These are phyloP conservation scores for Neurospora terricola DNA, from an alignment of 495 filamentous ascomycete species.

Conservation along the genomic window DNA sequence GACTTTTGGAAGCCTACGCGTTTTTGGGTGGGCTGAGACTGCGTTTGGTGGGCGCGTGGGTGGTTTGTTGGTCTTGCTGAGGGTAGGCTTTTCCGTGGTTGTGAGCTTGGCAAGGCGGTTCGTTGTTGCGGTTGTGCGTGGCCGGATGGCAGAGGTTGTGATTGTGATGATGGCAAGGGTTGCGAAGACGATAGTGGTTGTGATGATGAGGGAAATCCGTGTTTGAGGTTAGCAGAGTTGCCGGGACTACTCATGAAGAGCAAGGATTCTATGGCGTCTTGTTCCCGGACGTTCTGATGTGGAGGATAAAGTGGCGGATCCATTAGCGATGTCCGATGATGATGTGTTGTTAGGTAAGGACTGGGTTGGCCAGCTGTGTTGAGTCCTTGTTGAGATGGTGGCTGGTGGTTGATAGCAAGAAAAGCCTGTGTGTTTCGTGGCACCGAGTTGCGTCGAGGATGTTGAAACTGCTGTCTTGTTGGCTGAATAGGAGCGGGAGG, in stretches of 20 bases:
- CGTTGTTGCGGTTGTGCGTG: constrained; percentile 25
- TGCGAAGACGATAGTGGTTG: constrained; percentile 21
- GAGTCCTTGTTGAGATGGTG: constrained; percentile 22
- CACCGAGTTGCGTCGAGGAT: constrained; percentile 29
- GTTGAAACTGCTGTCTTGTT: constrained; percentile 12
- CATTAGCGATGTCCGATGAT: constrained; percentile 45
- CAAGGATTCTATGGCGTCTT: constrained; percentile 79
- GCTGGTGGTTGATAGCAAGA: constrained; percentile 27
- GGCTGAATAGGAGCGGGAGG: constrained; percentile 27
- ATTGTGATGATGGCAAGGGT: constrained; percentile 25
- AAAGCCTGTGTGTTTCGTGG: constrained; percentile 27
- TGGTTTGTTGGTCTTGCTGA: constrained; percentile 31
- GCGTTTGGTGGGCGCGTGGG: constrained; percentile 12
- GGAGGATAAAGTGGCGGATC: constrained; percentile 49
- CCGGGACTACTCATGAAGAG: constrained; percentile 82
- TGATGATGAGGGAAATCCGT: constrained; percentile 32
- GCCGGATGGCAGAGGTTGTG: constrained; percentile 20
- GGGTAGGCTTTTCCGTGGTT: constrained; percentile 35
- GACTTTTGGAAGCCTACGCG: constrained; percentile 40
- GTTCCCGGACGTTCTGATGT: constrained; percentile 51
- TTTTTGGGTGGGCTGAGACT: constrained; percentile 22
- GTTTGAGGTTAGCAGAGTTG: constrained; percentile 53
- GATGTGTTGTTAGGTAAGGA: constrained; percentile 21
- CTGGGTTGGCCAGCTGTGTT: constrained; percentile 30
- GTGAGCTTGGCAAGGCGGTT: constrained; percentile 33